These are phyloP conservation scores for Bipolaris oryzae DNA, from an alignment of 2,329 filamentous ascomycete genomes.

Conservation along the genomic window DNA sequence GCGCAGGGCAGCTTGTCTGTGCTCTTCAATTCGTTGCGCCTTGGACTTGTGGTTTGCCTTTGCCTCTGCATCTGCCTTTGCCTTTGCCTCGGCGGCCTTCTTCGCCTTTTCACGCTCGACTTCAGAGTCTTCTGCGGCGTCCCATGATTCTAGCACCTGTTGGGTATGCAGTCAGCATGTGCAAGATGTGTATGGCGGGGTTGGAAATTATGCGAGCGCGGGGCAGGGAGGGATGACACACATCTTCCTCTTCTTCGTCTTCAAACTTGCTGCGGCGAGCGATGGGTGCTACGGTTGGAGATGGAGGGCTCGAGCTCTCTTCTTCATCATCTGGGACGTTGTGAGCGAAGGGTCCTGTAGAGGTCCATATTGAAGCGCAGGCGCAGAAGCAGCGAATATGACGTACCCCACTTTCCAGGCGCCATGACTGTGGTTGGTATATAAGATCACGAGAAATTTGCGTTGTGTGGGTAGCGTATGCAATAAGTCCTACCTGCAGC, in stretches of 20 bases:
- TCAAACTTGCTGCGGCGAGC: slow-evolving; percentile 75
- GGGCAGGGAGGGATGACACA: slow-evolving; percentile 53
- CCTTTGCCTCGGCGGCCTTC: slow-evolving; percentile 84
- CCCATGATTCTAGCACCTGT: slow-evolving; percentile 94
- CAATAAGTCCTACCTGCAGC: neutral
- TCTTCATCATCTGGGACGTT: slow-evolving; percentile 58
- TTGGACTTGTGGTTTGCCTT: slow-evolving; percentile 92
- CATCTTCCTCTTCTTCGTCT: slow-evolving; percentile 88
- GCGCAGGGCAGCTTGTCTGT: slow-evolving; percentile 64
- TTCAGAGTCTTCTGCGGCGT: slow-evolving; percentile 95
- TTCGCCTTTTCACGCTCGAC: slow-evolving; percentile 93
- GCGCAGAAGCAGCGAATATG: slow-evolving; percentile 38
- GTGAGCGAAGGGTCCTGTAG: slow-evolving; percentile 25
- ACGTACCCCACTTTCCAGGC: slow-evolving; percentile 52
- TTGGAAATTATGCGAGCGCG: slow-evolving; percentile 21
- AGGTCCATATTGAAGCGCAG: slow-evolving; percentile 12
- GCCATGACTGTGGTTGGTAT: slow-evolving; percentile 41
- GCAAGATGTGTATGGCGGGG: slow-evolving; percentile 22
- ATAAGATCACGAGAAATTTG: slow-evolving; percentile 5
- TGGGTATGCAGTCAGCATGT: slow-evolving; percentile 24
- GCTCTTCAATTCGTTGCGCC: slow-evolving; percentile 82
- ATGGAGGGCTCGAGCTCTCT: slow-evolving; percentile 59
- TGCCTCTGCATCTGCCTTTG: slow-evolving; percentile 85
- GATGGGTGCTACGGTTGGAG: slow-evolving; percentile 55
- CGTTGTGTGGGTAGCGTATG: neutral